Evolutionary conservation across 106 monocot species (phyloP).

Genomic region (Triglochin maritima): DNA sequence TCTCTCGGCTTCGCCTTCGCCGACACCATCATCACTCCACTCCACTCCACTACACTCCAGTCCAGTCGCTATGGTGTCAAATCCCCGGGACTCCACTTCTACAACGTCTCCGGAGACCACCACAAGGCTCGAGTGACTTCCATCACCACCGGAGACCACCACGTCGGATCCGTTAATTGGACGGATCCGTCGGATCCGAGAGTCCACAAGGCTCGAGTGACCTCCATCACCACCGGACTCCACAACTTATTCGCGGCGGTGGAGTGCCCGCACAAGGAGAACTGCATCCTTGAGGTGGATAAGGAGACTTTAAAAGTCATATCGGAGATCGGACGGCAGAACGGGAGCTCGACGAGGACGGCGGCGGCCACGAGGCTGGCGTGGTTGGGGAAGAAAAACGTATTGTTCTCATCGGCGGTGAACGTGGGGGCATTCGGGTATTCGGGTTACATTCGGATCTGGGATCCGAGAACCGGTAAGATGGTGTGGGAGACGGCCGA

Average conservation of each 20-base stretch:
- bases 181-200: slow-evolving; percentile 65
- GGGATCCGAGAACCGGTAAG: slow-evolving; percentile 66
- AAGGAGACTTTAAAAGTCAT: slow-evolving; percentile 28
- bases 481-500: slow-evolving; percentile 88
- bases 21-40: too few relatives aligned
- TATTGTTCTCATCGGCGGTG: slow-evolving; percentile 65
- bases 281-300: slow-evolving; percentile 73
- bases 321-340: slow-evolving; percentile 66
- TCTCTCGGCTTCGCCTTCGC: too few relatives aligned
- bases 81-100: slow-evolving; percentile 80
- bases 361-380: slow-evolving; percentile 41
- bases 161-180: slow-evolving; percentile 58
- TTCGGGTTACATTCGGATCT: slow-evolving; percentile 85
- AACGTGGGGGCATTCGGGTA: slow-evolving; percentile 83
- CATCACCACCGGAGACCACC: slow-evolving; percentile 26
- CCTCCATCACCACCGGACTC: slow-evolving; percentile 37
- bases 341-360: slow-evolving; percentile 44
- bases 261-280: slow-evolving; percentile 87
- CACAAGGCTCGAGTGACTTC: slow-evolving; percentile 7
- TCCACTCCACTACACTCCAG: too few relatives aligned
- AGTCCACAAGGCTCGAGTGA: slow-evolving; percentile 62
- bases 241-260: slow-evolving; percentile 47
- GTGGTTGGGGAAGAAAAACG: slow-evolving; percentile 28
- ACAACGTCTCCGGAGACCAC: slow-evolving; percentile 47
- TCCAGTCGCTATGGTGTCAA: too few relatives aligned